A percentile compares a stretch with the other conserved stretches of the same genome.
Evolutionary conservation across 2,329 filamentous ascomycete species (phyloP).

Genomic region (Tolypocladium nubicola): DNA sequence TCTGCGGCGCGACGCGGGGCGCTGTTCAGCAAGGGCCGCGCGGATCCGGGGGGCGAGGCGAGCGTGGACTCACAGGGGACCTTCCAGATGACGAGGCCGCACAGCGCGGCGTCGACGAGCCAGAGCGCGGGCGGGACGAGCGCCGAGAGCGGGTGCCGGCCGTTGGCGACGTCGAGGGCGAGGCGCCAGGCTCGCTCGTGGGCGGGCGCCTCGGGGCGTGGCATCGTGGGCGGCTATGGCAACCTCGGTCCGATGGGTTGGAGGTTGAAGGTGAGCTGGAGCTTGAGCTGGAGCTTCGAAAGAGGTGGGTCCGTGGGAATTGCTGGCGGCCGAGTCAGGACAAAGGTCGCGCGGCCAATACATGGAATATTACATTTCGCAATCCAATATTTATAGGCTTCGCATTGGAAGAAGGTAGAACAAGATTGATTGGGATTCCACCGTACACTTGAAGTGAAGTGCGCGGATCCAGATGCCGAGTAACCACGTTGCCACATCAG

Average conservation of each 20-base stretch:
- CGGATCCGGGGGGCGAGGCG: neutral
- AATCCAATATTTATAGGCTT: neutral
- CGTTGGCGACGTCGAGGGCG: slow-evolving; percentile 33
- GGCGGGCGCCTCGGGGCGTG: slow-evolving; percentile 12
- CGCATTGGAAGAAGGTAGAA: neutral
- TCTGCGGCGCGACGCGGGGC: slow-evolving; percentile 34
- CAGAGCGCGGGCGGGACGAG: slow-evolving; percentile 52
- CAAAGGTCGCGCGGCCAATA: neutral
- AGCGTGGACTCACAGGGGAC: slow-evolving; percentile 58
- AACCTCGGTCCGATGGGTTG: neutral
- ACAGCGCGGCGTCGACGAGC: slow-evolving; percentile 60
- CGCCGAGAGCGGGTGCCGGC: slow-evolving; percentile 37
- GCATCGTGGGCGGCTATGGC: slow-evolving; percentile 12
- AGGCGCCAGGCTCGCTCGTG: slow-evolving; percentile 16
- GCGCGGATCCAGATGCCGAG: neutral
- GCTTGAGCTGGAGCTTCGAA: neutral
- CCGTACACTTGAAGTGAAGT: neutral
- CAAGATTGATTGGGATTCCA: neutral
- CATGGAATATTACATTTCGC: neutral
- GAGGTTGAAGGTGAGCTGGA: neutral
- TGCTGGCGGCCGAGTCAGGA: neutral
- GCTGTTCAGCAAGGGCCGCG: neutral
- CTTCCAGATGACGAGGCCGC: slow-evolving; percentile 65
- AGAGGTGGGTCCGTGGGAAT: neutral
- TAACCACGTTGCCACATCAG: neutral